phyloP scores from a whole-genome alignment of 192 early-diverging fungal species.

The Podochytrium sp. region DNA sequence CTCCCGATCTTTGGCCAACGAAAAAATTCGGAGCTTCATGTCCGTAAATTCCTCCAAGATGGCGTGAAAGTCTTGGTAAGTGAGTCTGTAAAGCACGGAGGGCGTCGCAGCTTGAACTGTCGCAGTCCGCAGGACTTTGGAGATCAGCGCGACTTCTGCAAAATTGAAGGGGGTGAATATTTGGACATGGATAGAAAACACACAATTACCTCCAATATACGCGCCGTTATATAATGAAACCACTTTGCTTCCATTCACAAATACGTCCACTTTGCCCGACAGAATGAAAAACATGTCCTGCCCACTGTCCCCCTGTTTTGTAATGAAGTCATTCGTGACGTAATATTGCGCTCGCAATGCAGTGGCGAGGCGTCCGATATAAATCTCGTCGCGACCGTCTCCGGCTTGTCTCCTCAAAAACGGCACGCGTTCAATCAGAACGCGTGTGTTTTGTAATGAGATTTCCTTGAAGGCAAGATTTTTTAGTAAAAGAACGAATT shows the following conservation, averaged over 20 bases:
- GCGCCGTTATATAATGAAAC: constrained; percentile 32
- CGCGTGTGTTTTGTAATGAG: constrained; percentile 30
- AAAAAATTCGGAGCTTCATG: not conserved
- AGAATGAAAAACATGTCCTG: constrained; percentile 44
- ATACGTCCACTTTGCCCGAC: constrained; percentile 24
- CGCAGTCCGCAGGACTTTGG: constrained; percentile 6
- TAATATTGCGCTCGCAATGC: constrained; percentile 20
- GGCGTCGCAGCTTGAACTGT: not conserved
- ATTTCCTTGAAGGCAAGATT: constrained; percentile 39
- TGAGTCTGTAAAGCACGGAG: not conserved
- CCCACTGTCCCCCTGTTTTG: constrained; percentile 33
- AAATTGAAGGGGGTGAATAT: no score
- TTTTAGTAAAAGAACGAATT: no score
- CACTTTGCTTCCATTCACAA: constrained; percentile 26
- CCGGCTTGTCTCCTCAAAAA: constrained; percentile 25
- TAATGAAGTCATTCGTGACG: constrained; percentile 29
- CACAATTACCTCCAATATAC: constrained; percentile 47
- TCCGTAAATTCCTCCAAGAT: constrained; percentile 7
- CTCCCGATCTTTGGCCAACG: not conserved
- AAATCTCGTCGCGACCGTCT: constrained; percentile 40
- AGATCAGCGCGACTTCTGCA: not conserved
- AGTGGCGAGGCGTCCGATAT: constrained; percentile 17
- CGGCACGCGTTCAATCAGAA: constrained; percentile 33
- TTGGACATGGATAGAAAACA: no score
- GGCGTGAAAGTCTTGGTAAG: not conserved